These are phyloP conservation scores for Melastoma candidum DNA, from an alignment of 441 rosid genomes.

Conservation along the genomic window DNA sequence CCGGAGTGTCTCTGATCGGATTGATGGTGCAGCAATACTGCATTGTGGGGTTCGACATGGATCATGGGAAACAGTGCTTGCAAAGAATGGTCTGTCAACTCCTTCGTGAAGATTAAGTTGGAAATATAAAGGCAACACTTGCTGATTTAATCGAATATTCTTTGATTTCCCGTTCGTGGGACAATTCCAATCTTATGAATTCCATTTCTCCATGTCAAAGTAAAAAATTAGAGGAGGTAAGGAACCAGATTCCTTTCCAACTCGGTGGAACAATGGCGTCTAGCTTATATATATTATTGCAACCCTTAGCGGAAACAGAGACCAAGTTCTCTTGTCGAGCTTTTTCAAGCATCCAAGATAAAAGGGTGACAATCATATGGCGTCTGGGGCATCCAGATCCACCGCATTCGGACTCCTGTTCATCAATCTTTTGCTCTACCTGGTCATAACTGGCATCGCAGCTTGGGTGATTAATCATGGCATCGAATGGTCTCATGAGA, in stretches of 20 bases:
- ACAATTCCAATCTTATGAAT: no score
- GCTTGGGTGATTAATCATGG: slow-evolving; percentile 74
- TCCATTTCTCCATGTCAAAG: no score
- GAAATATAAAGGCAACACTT: no score
- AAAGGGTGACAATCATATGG: slow-evolving; percentile 26
- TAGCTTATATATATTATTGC: no score
- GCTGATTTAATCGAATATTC: no score
- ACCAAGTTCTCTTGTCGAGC: no score
- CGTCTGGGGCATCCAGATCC: slow-evolving; percentile 53
- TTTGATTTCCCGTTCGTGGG: no score
- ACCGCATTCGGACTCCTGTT: slow-evolving; percentile 48
- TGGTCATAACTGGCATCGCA: slow-evolving; percentile 46
- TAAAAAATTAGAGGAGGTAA: no score
- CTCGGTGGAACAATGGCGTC: no score
- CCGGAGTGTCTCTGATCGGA: slow-evolving; percentile 25
- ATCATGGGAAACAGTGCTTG: slow-evolving; percentile 17
- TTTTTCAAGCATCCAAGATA: no score
- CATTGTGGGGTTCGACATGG: slow-evolving; percentile 34
- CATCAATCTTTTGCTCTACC: slow-evolving; percentile 57
- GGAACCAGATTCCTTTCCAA: no score
- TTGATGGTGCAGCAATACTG: slow-evolving; percentile 45
- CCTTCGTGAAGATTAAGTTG: slow-evolving; percentile 20
- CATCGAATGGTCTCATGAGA: slow-evolving; percentile 45
- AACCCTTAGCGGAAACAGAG: no score
- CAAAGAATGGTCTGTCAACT: slow-evolving; percentile 46